A percentile compares a stretch with the other conserved stretches of the same genome.
These are phyloP conservation scores for Sclerotinia subarctica DNA, from an alignment of 2,329 filamentous ascomycete genomes.

Conservation along the genomic window DNA sequence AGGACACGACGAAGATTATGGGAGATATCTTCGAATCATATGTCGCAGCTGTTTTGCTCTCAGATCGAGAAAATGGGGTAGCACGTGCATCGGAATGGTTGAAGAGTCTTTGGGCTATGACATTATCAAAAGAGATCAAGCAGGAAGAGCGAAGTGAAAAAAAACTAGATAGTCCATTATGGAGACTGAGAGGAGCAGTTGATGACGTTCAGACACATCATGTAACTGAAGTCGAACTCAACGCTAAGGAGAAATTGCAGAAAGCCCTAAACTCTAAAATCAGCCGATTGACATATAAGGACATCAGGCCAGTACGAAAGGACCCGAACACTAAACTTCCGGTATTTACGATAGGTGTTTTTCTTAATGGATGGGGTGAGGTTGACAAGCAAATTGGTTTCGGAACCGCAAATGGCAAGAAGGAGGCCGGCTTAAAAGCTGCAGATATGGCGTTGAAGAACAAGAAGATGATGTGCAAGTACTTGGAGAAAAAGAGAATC, in stretches of 20 bases:
- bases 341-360: conserved; percentile 61
- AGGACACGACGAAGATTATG: conserved; percentile 66
- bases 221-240: conserved; percentile 28
- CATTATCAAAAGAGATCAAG: conserved; percentile 54
- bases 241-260: conserved; percentile 53
- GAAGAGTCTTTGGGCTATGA: conserved; percentile 67
- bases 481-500: conserved; percentile 46
- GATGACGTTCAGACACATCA: conserved; percentile 17
- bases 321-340: conserved; percentile 53
- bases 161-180: conserved; percentile 33
- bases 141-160: conserved; percentile 37
- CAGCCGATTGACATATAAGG: conserved; percentile 59
- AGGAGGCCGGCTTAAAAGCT: conserved; percentile 65
- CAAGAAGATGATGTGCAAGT: conserved; percentile 55
- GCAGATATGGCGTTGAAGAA: conserved; percentile 62
- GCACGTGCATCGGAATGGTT: conserved; percentile 66
- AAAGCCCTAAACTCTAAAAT: conserved; percentile 51
- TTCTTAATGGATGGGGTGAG: conserved; percentile 67
- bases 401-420: conserved; percentile 64
- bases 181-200: conserved; percentile 31
- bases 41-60: conserved; percentile 72
- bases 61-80: conserved; percentile 62
- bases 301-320: conserved; percentile 52
- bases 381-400: conserved; percentile 55
- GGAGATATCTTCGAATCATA: conserved; percentile 93